phyloP scores from a whole-genome alignment of 805 yeast species.

The Candida namnaoensis region DNA sequence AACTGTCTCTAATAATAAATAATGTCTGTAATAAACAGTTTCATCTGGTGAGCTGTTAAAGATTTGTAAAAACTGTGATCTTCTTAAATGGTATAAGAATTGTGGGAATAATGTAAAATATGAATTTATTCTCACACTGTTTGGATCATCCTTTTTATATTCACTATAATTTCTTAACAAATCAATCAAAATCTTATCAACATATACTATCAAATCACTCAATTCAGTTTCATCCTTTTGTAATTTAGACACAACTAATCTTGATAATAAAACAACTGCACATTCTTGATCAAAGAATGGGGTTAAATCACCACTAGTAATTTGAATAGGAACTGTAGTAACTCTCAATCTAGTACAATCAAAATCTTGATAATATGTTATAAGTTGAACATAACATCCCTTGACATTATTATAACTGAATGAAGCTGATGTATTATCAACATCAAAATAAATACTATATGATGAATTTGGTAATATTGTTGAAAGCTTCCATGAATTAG shows the following conservation, averaged over 20 bases:
- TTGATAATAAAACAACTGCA: constrained; percentile 51
- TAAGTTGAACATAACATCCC: constrained; percentile 38
- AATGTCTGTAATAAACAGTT: constrained; percentile 55
- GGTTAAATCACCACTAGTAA: constrained; percentile 33
- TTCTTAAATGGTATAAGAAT: constrained; percentile 56
- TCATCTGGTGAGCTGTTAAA: constrained; percentile 70
- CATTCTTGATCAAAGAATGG: constrained; percentile 61
- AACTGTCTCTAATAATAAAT: constrained; percentile 53
- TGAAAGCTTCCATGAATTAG: constrained; percentile 55
- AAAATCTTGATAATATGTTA: constrained; percentile 55
- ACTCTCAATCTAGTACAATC: constrained; percentile 52
- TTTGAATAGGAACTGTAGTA: constrained; percentile 43
- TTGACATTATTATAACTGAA: constrained; percentile 7
- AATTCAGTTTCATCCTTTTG: constrained; percentile 24
- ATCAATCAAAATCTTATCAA: constrained; percentile 39
- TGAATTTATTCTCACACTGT: constrained; percentile 40
- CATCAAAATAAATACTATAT: constrained; percentile 45
- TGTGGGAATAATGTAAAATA: constrained; percentile 52
- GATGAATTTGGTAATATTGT: constrained; percentile 48
- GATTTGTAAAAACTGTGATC: constrained; percentile 57
- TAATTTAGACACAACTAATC: constrained; percentile 34
- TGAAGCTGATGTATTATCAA: constrained; percentile 1
- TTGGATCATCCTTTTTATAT: constrained; percentile 36
- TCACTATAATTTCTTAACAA: constrained; percentile 38
- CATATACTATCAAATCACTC: constrained; percentile 25